Conservation (phyloP, 2,329 filamentous ascomycete species). For the Pezicula carpinea region DNA sequence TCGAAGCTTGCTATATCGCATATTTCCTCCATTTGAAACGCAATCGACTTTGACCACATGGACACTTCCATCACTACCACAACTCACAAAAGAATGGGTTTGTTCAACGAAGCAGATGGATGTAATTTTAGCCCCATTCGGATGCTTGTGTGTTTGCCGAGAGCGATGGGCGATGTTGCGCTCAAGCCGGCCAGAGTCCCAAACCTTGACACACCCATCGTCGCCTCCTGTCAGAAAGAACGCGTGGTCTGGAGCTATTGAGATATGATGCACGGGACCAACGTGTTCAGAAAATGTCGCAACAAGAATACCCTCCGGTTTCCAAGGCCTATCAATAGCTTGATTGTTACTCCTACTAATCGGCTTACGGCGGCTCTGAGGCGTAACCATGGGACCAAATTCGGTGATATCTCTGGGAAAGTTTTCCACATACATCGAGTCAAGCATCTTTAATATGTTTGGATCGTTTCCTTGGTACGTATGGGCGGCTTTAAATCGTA, state of each 20-base stretch:
- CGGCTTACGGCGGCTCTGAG: constrained; percentile 52
- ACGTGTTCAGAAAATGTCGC: constrained; percentile 87
- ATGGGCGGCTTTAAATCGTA: constrained; percentile 61
- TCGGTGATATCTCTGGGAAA: constrained; percentile 61
- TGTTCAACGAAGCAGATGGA: constrained; percentile 88
- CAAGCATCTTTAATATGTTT: constrained; percentile 65
- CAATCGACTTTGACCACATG: constrained; percentile 74
- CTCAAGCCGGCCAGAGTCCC: constrained; percentile 87
- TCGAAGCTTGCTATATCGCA: constrained; percentile 74
- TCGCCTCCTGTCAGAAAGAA: constrained; percentile 95
- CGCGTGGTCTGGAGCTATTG: constrained; percentile 80
- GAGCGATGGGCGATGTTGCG: constrained; percentile 86
- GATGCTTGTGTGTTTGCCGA: constrained; percentile 78
- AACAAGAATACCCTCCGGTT: constrained; percentile 76
- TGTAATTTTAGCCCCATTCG: constrained; percentile 65
- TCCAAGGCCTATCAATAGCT: constrained; percentile 61
- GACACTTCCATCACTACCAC: constrained; percentile 83
- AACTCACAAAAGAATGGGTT: constrained; percentile 89
- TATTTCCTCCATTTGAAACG: constrained; percentile 48
- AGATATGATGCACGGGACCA: constrained; percentile 74
- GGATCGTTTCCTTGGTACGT: constrained; percentile 80
- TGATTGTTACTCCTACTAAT: constrained; percentile 31
- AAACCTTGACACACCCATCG: constrained; percentile 85
- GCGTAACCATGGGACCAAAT: constrained; percentile 77
- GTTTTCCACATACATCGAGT: constrained; percentile 77